A percentile compares a stretch with the other conserved stretches of the same genome.
Conservation (phyloP, 257 asterid species). For the Solanum paucissectum region DNA sequence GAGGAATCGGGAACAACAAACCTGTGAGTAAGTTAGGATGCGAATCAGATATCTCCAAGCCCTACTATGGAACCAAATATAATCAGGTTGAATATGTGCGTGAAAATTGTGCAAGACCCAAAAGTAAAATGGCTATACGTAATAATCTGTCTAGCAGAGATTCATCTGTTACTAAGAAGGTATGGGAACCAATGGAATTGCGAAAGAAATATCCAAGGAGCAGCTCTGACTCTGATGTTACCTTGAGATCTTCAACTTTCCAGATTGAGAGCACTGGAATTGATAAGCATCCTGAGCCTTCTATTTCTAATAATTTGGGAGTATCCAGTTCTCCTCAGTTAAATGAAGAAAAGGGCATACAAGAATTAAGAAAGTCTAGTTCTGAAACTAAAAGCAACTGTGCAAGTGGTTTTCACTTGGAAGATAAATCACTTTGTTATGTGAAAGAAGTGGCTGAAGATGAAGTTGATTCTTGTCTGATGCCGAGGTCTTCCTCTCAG, state of each 20-base stretch:
- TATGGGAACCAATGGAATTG: conserved; percentile 94
- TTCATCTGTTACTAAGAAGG: conserved; percentile 44
- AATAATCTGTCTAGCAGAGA: conserved; percentile 27
- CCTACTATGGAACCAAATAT: conserved; percentile 45
- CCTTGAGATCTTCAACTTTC: conserved; percentile 40
- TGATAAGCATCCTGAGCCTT: conserved; percentile 37
- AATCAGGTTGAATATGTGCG: conserved; percentile 35
- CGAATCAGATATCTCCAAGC: conserved; percentile 48
- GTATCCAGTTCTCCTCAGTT: conserved; percentile 25
- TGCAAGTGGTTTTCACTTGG: conserved; percentile 13
- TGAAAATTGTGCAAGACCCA: conserved; percentile 47
- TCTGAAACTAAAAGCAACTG: conserved; percentile 12
- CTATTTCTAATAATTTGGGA: conserved; percentile 39
- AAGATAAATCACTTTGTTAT: conserved; percentile 22
- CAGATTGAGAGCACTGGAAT: conserved; percentile 44
- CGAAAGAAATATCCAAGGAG: conserved; percentile 60
- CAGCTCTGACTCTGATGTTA: conserved; percentile 60
- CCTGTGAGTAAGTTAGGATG: conserved; percentile 34
- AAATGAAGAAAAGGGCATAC: conserved; percentile 19
- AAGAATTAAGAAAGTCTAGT: conserved; percentile 7
- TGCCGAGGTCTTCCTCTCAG: conserved; percentile 13
- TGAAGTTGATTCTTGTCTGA: conserved; percentile 18
- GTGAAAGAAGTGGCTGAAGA: conserved; percentile 26
- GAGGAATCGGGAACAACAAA: conserved; percentile 40
- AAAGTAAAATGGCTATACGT: conserved; percentile 33